Base-by-base conservation (phyloP, 202 grass and related monocot species). In the Bolboschoenoplectus hybrid region DNA sequence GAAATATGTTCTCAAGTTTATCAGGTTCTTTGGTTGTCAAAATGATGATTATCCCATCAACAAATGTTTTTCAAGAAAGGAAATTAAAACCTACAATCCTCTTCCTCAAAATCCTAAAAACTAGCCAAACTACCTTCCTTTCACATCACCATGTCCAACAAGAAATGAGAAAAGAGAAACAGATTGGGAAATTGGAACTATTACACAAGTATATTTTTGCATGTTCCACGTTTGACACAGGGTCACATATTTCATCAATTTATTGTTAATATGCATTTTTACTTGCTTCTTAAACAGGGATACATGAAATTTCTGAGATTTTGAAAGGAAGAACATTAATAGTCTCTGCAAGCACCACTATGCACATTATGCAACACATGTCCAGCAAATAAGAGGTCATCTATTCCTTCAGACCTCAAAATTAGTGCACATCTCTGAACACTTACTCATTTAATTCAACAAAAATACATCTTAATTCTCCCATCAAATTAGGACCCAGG, bases 391-490 rank as follows among this genome's bases (percentile, higher is more conserved):
- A 65, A 65, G 65, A 67, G 5, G 43, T 68, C 4, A 41, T 16
- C 66, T 68, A 41, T 16, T 41, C 1, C 26, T 68, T 4, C 5
- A 68, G 38, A 41, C 41, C 34, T 68, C 66, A 7, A 43, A 70
- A 70, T 0, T 41, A 5, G 14, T 17, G 38, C 66, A 40, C 38
- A 69, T 69, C 66, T 17, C 38, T 43, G 2, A 69, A 11, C 38
- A 69, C 36, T 64, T 9, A 36, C 63, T 36, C 63, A 7, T 69
- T 43, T n/a, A 70, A 70, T 70, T 70, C 67, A 70, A n/a, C 14
- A 44, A 70, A 19, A 0, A 70, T 70, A 45, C 13, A 70, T 45
- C 67, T 17, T 70, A 53, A 12, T 52, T 14, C 8, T 76, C 26
- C 13, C 50, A 12, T 53, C 12, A 56, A 55, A 77, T 52, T 75